Base-by-base conservation (phyloP, 129 eudicot species). In the Chrysanthemum makinoi region DNA sequence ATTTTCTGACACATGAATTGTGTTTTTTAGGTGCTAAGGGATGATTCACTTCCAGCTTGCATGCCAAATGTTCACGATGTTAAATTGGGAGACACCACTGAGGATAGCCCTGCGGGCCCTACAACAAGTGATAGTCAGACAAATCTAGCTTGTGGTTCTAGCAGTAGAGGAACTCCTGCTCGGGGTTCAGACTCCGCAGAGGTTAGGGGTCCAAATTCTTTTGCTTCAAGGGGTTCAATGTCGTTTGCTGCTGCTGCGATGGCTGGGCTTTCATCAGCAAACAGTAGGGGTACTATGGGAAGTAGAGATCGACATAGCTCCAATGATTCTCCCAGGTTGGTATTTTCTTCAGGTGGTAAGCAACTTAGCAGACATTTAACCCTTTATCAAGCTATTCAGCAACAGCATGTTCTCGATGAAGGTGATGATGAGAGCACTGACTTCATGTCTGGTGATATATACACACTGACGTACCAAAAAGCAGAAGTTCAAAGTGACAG, bases 211-310 rank as follows among this genome's bases (percentile, higher is more conserved):
- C 87, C 85, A 8, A 81, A 80, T 76, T 72, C 89, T 30, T 82
- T 77, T 61, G 94, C 89, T 66, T 87, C 99, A 72, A 89, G 97
- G 74, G 96, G 99, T 76, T 86, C 95, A 71, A 87, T 90, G 99
- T 94, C 99, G 10, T 94, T 94, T 84, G 99, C 99, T 67, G 99
- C 99, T 62, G 99, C 99, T 22, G 93, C 99, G 39, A 94, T 94
- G 99, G 96, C 93, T 70, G 99, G 99, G 53, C 93, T 94, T 69
- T 82, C 95, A 44, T 83, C 97, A 15, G 86, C 93, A 39, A 94
- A 87, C 66, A 87, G 85, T 61, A 84, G 96, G 81, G 96, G 96
- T 33, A 39, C 79, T 10, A 80, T 87, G 76, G 95, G 88, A 33
- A 82, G 83, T 24, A 72, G 96, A 66, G 97, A 89, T 68, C 83